Evolutionary conservation across 768 basidiomycete genomes (phyloP).

Genomic region (Podaxis sp.): DNA sequence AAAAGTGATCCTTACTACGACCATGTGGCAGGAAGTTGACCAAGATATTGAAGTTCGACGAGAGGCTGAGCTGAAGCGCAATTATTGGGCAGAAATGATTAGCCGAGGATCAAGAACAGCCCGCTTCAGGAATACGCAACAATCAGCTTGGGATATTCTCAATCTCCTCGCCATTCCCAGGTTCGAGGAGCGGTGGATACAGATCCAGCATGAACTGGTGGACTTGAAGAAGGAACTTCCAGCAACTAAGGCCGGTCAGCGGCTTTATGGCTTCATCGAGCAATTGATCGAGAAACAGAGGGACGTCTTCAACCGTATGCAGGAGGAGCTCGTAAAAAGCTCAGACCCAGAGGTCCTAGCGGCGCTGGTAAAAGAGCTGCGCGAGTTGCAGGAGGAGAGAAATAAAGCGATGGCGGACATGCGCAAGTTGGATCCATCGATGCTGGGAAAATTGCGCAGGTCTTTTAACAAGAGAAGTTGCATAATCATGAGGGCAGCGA

Average conservation of each 20-base stretch:
- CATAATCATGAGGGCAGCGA: neutral
- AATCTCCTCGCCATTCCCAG: neutral
- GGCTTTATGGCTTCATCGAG: constrained; percentile 29
- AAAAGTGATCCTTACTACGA: constrained; percentile 9
- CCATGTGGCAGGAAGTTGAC: constrained; percentile 13
- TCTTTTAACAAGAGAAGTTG: neutral
- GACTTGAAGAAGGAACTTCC: constrained; percentile 46
- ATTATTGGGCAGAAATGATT: constrained; percentile 14
- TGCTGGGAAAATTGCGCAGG: neutral
- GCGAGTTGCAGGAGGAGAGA: neutral
- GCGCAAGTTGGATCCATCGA: neutral
- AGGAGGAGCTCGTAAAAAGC: neutral
- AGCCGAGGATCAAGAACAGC: neutral
- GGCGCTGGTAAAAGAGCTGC: neutral
- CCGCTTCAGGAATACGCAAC: neutral
- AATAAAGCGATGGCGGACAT: constrained; percentile 1
- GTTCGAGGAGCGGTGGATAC: constrained; percentile 33
- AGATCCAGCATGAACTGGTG: constrained; percentile 52
- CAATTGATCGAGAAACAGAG: constrained; percentile 1
- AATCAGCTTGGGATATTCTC: constrained; percentile 7
- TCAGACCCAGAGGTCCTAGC: neutral
- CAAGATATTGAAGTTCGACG: neutral
- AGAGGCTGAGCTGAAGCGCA: neutral
- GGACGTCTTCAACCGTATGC: neutral
- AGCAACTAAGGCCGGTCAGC: constrained; percentile 53